Conservation (phyloP, 2,329 filamentous ascomycete genomes). For the Diaporthe vaccinii region DNA sequence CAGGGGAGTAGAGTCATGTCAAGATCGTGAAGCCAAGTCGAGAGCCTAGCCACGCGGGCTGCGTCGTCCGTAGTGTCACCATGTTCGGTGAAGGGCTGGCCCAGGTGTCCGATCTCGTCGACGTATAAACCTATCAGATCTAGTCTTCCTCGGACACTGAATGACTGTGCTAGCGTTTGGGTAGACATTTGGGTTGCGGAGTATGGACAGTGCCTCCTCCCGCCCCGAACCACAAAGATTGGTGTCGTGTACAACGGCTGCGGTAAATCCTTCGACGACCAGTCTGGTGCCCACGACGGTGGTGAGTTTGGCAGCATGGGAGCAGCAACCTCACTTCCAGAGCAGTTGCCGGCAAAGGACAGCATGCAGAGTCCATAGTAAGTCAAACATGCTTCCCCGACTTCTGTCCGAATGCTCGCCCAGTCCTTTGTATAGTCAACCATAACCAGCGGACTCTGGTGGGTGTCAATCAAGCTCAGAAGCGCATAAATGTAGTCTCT, state of each 20-base stretch:
- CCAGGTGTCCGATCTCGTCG: not conserved
- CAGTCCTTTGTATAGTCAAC: slow-evolving; percentile 14
- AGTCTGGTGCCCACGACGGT: slow-evolving; percentile 25
- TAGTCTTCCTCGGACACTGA: not conserved
- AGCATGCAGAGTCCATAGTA: slow-evolving; percentile 16
- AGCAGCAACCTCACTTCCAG: not conserved
- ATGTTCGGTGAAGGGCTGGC: slow-evolving; percentile 12
- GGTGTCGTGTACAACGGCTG: slow-evolving; percentile 4
- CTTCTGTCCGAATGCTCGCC: slow-evolving; percentile 1
- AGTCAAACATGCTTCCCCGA: not conserved
- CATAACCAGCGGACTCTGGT: not conserved
- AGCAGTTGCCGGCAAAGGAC: not conserved
- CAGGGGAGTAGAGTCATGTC: not conserved
- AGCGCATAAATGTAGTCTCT: slow-evolving; percentile 12
- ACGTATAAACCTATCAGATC: not conserved
- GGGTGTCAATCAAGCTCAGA: not conserved
- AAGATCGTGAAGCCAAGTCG: not conserved
- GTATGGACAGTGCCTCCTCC: not conserved
- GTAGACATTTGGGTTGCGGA: not conserved
- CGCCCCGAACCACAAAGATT: not conserved
- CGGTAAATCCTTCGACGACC: slow-evolving; percentile 4
- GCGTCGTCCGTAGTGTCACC: not conserved
- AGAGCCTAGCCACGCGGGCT: not conserved
- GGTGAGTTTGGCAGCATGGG: not conserved
- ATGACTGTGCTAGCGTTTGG: not conserved